These are phyloP conservation scores for Malassezia psittaci DNA, from an alignment of 1,284 basidiomycete species.

Conservation along the genomic window DNA sequence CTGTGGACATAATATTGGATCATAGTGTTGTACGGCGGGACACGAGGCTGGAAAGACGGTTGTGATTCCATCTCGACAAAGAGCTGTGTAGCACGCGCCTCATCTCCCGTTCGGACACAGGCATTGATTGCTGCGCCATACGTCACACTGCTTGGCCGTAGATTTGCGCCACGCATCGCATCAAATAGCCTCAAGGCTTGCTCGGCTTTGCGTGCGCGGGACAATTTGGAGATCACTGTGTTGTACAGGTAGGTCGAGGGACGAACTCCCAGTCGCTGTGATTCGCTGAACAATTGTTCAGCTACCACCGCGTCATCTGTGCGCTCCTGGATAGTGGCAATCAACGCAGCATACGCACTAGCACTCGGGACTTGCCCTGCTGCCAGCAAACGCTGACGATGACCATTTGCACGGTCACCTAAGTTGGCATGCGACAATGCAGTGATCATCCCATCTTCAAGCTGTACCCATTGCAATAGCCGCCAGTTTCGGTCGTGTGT, in stretches of 20 bases:
- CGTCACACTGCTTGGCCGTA: slow-evolving; percentile 73
- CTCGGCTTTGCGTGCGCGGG: slow-evolving; percentile 42
- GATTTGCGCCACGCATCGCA: slow-evolving; percentile 40
- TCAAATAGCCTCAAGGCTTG: slow-evolving; percentile 43
- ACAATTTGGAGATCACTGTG: slow-evolving; percentile 46
- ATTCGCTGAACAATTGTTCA: slow-evolving; percentile 44
- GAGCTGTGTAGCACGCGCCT: slow-evolving; percentile 65
- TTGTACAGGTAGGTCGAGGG: slow-evolving; percentile 44
- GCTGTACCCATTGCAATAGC: slow-evolving; percentile 47
- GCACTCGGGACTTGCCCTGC: slow-evolving; percentile 32
- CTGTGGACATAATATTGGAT: slow-evolving; percentile 91
- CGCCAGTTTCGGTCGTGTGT: slow-evolving; percentile 42
- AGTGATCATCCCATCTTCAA: slow-evolving; percentile 41
- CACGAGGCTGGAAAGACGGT: slow-evolving; percentile 69
- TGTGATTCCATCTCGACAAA: slow-evolving; percentile 74
- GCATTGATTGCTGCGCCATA: slow-evolving; percentile 88
- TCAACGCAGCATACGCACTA: slow-evolving; percentile 41
- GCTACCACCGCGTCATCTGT: slow-evolving; percentile 46
- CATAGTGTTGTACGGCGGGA: slow-evolving; percentile 96
- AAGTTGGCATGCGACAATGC: slow-evolving; percentile 41
- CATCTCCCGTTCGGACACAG: slow-evolving; percentile 73
- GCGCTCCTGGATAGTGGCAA: slow-evolving; percentile 42
- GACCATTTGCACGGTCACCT: slow-evolving; percentile 25
- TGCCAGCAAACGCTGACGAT: slow-evolving; percentile 37
- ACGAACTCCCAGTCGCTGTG: slow-evolving; percentile 33